Conservation (phyloP, 257 asterid species). For the Solanum etuberosum region DNA sequence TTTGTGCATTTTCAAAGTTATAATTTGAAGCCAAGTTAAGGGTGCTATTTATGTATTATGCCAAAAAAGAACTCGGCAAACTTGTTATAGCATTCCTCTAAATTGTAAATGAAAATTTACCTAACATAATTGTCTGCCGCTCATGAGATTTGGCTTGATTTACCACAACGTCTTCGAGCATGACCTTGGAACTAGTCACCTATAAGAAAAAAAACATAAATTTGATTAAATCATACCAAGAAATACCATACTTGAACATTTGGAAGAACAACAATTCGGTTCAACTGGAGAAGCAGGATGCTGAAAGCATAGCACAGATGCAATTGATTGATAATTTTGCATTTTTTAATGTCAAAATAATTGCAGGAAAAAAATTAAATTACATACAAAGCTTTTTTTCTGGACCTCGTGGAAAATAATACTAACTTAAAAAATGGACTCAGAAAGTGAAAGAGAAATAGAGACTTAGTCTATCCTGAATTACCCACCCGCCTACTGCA, state of each 20-base stretch:
- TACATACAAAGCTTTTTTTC: neutral
- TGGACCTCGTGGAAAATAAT: neutral
- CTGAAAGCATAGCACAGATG: neutral
- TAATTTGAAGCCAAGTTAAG: no score
- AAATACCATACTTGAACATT: no score
- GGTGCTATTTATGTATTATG: no score
- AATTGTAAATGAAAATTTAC: neutral
- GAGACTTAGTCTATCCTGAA: neutral
- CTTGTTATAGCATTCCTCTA: no score
- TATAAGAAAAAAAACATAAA: neutral
- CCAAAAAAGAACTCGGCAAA: no score
- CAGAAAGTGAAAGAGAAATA: neutral
- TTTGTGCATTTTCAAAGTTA: no score
- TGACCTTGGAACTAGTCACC: neutral
- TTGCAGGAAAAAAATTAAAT: no score
- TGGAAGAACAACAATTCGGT: neutral
- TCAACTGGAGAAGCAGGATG: neutral
- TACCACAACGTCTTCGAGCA: neutral
- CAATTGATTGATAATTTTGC: neutral
- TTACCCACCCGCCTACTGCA: fast-evolving
- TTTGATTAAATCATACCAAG: neutral
- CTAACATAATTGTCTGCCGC: neutral
- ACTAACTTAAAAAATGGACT: no score
- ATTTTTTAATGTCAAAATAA: no score
- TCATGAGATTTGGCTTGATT: neutral